Evolutionary conservation across 2,329 filamentous ascomycete genomes (phyloP).

Genomic region (Pochonia chlamydosporia): DNA sequence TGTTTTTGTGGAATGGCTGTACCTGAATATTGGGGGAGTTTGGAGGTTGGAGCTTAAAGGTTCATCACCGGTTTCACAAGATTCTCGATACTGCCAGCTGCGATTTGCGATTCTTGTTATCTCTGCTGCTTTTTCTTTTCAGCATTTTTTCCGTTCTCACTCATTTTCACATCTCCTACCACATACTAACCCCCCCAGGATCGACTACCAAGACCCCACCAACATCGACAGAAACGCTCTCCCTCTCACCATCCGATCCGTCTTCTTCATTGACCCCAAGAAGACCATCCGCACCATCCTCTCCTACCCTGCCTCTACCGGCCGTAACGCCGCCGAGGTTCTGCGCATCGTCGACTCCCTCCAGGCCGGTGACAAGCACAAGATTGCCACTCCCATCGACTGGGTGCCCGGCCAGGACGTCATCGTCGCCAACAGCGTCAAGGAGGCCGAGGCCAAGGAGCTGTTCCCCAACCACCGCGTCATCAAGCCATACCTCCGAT

Average conservation of each 20-base stretch:
- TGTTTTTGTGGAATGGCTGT: too few species aligned
- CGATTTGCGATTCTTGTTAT: too few species aligned
- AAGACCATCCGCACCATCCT: slow-evolving; percentile 93
- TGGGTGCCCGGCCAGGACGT: slow-evolving; percentile 87
- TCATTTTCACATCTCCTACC: background rate
- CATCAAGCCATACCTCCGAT: slow-evolving; percentile 69
- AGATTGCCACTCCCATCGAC: slow-evolving; percentile 83
- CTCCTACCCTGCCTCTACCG: slow-evolving; percentile 86
- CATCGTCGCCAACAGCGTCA: slow-evolving; percentile 79
- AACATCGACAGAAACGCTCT: slow-evolving; percentile 78
- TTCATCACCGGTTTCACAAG: too few species aligned
- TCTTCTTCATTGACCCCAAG: slow-evolving; percentile 88
- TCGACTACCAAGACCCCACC: slow-evolving; percentile 75
- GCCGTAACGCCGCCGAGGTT: slow-evolving; percentile 75
- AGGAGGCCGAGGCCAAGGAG: slow-evolving; percentile 78
- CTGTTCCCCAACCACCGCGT: slow-evolving; percentile 74
- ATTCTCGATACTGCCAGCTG: too few species aligned
- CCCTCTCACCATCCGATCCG: slow-evolving; percentile 89
- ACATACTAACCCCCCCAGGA: slow-evolving; percentile 33
- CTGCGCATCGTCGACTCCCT: slow-evolving; percentile 74
- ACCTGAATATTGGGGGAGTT: too few species aligned
- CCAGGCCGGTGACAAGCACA: slow-evolving; percentile 81
- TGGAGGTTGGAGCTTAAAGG: too few species aligned
- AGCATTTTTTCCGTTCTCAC: background rate
- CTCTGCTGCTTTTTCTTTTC: too few species aligned